Evolutionary conservation across 345 rosid species (phyloP).

Genomic region (Eucalyptus dawsonii): DNA sequence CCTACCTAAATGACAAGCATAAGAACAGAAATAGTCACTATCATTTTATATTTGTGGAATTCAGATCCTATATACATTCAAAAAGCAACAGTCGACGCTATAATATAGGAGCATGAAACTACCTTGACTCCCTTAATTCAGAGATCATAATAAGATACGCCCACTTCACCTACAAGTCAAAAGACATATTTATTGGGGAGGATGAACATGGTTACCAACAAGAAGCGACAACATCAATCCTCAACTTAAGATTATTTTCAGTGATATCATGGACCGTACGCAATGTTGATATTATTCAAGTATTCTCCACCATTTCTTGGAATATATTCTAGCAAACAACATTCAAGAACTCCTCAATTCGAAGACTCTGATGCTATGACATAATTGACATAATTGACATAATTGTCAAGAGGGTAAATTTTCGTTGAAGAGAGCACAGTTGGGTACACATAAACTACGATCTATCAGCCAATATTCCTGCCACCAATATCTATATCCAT

Average conservation of each 20-base stretch:
- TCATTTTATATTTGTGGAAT: neutral
- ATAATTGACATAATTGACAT: neutral
- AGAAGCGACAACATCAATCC: slow-evolving; percentile 10
- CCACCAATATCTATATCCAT: neutral
- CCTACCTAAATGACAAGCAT: neutral
- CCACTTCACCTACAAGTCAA: slow-evolving; percentile 99
- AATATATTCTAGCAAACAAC: neutral
- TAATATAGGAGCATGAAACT: slow-evolving; percentile 52
- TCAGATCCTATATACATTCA: neutral
- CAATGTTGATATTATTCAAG: neutral
- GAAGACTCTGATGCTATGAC: neutral
- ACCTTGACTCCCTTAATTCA: slow-evolving; percentile 98
- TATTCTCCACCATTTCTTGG: neutral
- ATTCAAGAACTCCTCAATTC: neutral
- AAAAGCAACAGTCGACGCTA: neutral
- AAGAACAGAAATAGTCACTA: neutral
- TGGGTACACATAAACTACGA: neutral
- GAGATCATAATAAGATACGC: slow-evolving; percentile 94
- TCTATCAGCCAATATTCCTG: neutral
- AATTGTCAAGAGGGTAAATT: neutral
- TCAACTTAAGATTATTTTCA: neutral
- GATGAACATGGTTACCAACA: slow-evolving; percentile 50
- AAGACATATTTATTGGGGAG: slow-evolving; percentile 89
- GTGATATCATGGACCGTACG: neutral
- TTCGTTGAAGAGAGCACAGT: neutral